Base-by-base conservation (phyloP, 2,329 filamentous ascomycete species). In the Ophiostoma perfectum region DNA sequence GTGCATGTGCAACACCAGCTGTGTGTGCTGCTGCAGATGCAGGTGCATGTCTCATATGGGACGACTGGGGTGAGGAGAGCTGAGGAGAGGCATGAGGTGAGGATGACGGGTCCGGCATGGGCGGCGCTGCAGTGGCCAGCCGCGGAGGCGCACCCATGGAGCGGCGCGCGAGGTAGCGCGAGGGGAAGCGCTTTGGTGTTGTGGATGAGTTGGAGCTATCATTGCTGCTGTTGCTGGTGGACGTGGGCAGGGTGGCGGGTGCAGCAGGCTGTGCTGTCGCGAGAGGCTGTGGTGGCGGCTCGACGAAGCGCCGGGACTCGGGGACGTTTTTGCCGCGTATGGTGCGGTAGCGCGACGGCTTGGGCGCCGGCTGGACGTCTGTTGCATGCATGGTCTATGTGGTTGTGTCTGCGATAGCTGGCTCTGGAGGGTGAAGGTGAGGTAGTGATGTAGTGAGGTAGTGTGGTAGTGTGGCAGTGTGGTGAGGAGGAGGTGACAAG, bases 261-360 rank as follows among this genome's bases (percentile, higher is more conserved):
- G 49, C 42, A 11, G 14, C 42, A 11, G 42, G 42, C 8, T 45
- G 42, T 45, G 14, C 42, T 11, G 42, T 49, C 45, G 11, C 11
- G 11, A 64, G 14, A 39, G 47, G 4, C 7, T 55, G 49, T 42
- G 39, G 49, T 14, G 5, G 36, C 4, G 52, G 68, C 66, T 69
- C 72, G 55, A 72, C 70, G 9, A 70, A 66, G 58, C 70, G 72
- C 38, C 74, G 68, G 44, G 74, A 70, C 65, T 74, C 73, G 8
- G 76, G 76, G 39, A 73, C 71, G 63, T 75, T 76, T 58, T 73
- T 75, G 67, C 75, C 75, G 67, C 76, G 74, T 52, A 77, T 67
- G 66, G 73, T 76, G 66, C 76, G 76, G 67, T 78, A 78, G 69
- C 77, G 74, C 45, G 77, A 77, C 67, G 76, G 73, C 70, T 74